phyloP scores from a whole-genome alignment of 495 filamentous ascomycete genomes.

The Neurospora intermedia region DNA sequence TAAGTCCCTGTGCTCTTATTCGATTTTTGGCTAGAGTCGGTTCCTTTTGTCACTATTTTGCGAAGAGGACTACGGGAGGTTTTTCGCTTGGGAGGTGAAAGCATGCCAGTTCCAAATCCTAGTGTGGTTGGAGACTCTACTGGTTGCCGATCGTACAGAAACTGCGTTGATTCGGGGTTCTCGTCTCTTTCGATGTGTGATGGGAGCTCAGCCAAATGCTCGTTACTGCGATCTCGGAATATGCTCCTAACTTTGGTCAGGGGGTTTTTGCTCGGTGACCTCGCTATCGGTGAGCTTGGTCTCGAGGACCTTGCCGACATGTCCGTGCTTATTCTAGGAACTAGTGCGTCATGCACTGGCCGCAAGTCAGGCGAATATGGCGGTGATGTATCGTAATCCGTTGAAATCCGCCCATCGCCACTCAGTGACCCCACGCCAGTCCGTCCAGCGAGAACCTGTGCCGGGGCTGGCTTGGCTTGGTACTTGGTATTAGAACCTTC shows the following conservation, averaged over 20 bases:
- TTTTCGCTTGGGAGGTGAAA: conserved; percentile 16
- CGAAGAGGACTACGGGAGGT: conserved; percentile 30
- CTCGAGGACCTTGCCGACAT: conserved; percentile 32
- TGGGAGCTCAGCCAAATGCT: conserved; percentile 18
- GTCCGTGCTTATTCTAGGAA: conserved; percentile 33
- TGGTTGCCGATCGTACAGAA: conserved; percentile 8
- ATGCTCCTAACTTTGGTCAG: conserved; percentile 36
- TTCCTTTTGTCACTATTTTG: conserved; percentile 17
- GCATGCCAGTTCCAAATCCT: conserved; percentile 6
- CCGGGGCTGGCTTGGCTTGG: conserved; percentile 15
- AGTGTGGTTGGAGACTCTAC: conserved; percentile 14
- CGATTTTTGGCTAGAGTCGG: conserved; percentile 27
- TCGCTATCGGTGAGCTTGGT: conserved; percentile 9
- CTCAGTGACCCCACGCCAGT: conserved; percentile 23
- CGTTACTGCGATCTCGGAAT: conserved; percentile 37
- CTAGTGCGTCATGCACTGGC: conserved; percentile 18
- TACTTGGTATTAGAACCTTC: conserved; percentile 10
- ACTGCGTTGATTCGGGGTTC: conserved; percentile 3
- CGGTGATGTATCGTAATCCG: conserved; percentile 31
- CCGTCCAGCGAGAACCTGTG: conserved; percentile 17
- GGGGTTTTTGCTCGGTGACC: conserved; percentile 33
- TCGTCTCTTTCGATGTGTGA: conserved; percentile 16
- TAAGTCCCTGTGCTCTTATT: conserved; percentile 29
- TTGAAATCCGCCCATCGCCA: conserved; percentile 22
- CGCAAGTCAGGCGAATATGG: conserved; percentile 28